Base-by-base conservation (phyloP, 2,329 filamentous ascomycete genomes). In the Xylariaceae sp. region DNA sequence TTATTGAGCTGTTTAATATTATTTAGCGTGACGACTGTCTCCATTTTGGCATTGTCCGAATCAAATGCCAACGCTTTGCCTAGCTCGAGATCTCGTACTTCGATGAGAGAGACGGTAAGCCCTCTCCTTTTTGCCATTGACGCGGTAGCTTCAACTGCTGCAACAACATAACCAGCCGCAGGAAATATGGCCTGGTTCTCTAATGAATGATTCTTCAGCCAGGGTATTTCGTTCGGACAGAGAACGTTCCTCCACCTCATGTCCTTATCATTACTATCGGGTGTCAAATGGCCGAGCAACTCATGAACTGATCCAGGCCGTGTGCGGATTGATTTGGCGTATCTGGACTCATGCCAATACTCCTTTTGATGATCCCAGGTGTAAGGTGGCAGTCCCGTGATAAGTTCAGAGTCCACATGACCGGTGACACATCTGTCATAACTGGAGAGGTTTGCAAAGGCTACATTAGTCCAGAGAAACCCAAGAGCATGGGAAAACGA, bases 291-390 rank as follows among this genome's bases (percentile, higher is more conserved):
- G 0, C 61, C 60, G 0, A 62, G 27, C 2, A 61, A 41, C n/a
- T 54, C 45, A 18, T 57, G 50, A 1, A 51, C 33, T 1, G 42
- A n/a, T 1, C 29, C 44, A 1, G 23, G 6, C 2, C 51, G 27
- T 2, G 10, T 26, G 8, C 52, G 52, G 1, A 42, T 6, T 2
- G 54, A 42, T 23, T 21, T 58, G 1, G 54, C 16, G 9, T 39
- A 30, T 30, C 58, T 39, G 1, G 60, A 55, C n/a, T 63, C 58
- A 26, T 54, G 50, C 59, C 58, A 59, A 29, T 58, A 57, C 10
- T 52, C 29, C 11, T 45, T 35, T 4, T 41, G 10, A 26, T 63
- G 60, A 18, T 63, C 39, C 60, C 60, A 63, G 0, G 45, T 1
- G 16, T 63, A 63, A 9, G 51, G 26, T 2, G 58, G 60, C 13